A percentile compares a stretch with the other conserved stretches of the same genome.
These are phyloP conservation scores for Artomyces pyxidatus DNA, from an alignment of 768 basidiomycete species.

Conservation along the genomic window DNA sequence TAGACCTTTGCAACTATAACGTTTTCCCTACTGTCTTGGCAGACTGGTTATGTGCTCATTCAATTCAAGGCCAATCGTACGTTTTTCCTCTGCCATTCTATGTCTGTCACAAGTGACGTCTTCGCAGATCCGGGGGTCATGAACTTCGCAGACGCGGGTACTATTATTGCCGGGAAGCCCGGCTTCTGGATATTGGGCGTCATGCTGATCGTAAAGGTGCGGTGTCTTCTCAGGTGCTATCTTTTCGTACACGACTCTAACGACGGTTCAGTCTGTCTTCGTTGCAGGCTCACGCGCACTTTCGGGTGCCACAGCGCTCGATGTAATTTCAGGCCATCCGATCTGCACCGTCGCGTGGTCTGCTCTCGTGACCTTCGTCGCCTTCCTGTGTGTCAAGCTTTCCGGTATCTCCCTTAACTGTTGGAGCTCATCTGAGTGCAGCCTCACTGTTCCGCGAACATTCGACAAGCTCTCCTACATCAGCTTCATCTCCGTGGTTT, in stretches of 20 bases:
- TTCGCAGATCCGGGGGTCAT: neutral
- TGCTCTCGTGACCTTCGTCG: neutral
- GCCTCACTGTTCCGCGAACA: neutral
- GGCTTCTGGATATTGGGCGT: neutral
- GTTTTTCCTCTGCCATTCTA: no score
- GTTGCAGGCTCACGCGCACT: neutral
- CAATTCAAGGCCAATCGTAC: neutral
- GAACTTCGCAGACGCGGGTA: neutral
- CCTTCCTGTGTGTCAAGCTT: neutral
- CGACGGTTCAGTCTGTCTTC: neutral
- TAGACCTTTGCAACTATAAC: neutral
- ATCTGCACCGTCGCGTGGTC: neutral
- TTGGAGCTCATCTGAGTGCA: neutral
- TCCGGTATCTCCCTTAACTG: no score
- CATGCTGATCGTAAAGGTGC: neutral
- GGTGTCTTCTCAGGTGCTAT: neutral
- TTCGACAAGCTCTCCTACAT: conserved; percentile 1
- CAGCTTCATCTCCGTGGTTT: neutral
- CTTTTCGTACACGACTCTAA: no score
- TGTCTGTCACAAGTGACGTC: no score
- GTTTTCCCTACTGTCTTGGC: neutral
- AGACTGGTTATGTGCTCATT: neutral
- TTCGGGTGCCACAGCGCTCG: neutral
- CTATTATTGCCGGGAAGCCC: neutral
- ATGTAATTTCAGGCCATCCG: neutral